These are phyloP conservation scores for Solanum tarapatanum DNA, from an alignment of 257 asterid genomes.

Conservation along the genomic window DNA sequence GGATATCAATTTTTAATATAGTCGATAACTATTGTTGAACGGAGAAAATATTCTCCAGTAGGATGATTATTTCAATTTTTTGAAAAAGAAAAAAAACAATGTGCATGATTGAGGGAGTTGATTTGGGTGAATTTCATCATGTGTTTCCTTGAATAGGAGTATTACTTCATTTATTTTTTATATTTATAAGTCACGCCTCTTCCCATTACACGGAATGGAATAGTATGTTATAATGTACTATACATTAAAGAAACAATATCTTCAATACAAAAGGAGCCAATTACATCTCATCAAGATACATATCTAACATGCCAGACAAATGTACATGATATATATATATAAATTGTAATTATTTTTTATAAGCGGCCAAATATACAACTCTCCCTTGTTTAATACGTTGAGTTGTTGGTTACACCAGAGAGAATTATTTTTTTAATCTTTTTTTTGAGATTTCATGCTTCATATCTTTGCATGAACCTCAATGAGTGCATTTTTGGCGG, in stretches of 20 bases:
- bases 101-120: neutral
- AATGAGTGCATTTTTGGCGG: neutral
- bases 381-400: neutral
- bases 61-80: neutral
- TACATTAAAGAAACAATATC: neutral
- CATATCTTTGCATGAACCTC: neutral
- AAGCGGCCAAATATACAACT: too few relatives aligned
- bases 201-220: neutral
- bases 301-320: neutral
- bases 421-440: neutral
- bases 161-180: neutral
- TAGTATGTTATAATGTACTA: neutral
- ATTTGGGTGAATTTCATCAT: neutral
- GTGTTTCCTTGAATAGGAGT: neutral
- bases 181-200: neutral
- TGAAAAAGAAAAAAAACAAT: neutral
- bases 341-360: too few relatives aligned
- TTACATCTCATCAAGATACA: neutral
- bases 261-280: neutral
- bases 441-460: neutral
- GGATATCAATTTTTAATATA: too few relatives aligned
- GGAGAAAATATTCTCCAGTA: too few relatives aligned
- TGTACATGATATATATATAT: too few relatives aligned
- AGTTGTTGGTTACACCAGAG: neutral
- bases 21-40: neutral